phyloP scores from a whole-genome alignment of 2,329 filamentous ascomycete species.

The Tolypocladium pustulatum region DNA sequence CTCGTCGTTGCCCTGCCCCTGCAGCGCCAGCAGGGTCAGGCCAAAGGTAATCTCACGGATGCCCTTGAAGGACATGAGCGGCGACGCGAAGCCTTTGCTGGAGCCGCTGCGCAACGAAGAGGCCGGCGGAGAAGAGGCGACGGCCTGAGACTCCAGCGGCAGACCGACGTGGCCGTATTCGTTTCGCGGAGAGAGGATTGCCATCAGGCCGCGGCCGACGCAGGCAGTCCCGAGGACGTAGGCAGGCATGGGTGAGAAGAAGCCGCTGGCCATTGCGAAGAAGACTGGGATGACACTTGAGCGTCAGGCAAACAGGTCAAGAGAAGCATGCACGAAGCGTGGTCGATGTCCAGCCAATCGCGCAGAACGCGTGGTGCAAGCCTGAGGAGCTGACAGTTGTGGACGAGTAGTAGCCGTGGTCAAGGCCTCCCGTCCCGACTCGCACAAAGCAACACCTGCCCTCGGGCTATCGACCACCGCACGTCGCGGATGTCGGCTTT shows the following conservation, averaged over 20 bases:
- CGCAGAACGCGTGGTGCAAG: too few species aligned
- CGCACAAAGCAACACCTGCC: neutral
- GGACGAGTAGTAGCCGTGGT: too few species aligned
- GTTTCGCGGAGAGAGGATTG: neutral
- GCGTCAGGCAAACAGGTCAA: neutral
- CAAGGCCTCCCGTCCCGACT: neutral
- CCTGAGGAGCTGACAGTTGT: neutral
- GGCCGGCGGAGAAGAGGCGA: neutral
- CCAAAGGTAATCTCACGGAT: conserved; percentile 22
- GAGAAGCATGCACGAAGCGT: neutral
- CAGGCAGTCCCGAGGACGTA: neutral
- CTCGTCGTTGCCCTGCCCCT: conserved; percentile 15
- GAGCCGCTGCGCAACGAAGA: neutral
- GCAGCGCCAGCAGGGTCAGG: conserved; percentile 15
- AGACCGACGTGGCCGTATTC: neutral
- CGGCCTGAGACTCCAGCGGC: neutral
- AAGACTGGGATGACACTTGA: neutral
- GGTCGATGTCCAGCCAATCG: neutral
- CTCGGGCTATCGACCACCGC: neutral
- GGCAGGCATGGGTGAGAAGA: neutral
- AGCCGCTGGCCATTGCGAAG: neutral
- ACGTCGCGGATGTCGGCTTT: neutral
- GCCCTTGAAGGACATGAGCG: conserved; percentile 24
- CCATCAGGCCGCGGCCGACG: neutral
- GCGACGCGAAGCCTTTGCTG: conserved; percentile 9